Base-by-base conservation (phyloP, 139 green algal species). In the Coelastrella sp. region DNA sequence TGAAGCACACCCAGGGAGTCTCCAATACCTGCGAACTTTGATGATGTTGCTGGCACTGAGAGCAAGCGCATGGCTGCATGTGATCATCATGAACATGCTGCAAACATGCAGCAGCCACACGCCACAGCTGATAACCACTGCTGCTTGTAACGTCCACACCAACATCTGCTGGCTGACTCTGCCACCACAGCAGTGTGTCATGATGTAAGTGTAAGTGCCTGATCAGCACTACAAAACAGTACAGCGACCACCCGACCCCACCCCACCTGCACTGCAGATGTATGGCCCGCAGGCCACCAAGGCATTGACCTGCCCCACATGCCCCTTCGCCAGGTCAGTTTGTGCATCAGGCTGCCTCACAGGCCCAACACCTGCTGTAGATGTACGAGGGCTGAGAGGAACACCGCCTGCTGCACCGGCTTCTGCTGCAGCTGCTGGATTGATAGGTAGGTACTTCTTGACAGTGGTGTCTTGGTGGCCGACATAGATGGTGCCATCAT, bases 241-340 rank as follows among this genome's bases (percentile, higher is more conserved):
- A 47, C 32, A 47, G 32, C 32, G 0, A 47, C 32, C 32, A 47
- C 0, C 32, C 32, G 1, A 47, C 32, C 32, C 10, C 8, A 71
- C 8, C 74, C 4, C 79, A 89, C 91, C 91, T 19, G 90, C 94
- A 79, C 92, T 94, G 89, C 91, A 94, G 80, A 96, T 85, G 86
- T 94, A 94, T 7, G 14, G 22, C 6, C 94, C 94, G 83, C 93
- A 96, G 7, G 93, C 59, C 54, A 94, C 95, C 58, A 99, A 90
- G 13, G 92, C 92, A 23, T 97, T 96, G 5, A 99, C 92, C 5
- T 90, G 89, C 0, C 92, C 93, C 81, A 93, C 90, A 78, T 95
- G 92, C 10, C 91, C 75, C 47, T 22, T 66, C 14, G 77, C 32
- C 17, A 73, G 78, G 47, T 85, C 68, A 13, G 90, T 89, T 58